Conservation (phyloP, 352 stramenopile genomes). For the Salisapilia sapeloensis region DNA sequence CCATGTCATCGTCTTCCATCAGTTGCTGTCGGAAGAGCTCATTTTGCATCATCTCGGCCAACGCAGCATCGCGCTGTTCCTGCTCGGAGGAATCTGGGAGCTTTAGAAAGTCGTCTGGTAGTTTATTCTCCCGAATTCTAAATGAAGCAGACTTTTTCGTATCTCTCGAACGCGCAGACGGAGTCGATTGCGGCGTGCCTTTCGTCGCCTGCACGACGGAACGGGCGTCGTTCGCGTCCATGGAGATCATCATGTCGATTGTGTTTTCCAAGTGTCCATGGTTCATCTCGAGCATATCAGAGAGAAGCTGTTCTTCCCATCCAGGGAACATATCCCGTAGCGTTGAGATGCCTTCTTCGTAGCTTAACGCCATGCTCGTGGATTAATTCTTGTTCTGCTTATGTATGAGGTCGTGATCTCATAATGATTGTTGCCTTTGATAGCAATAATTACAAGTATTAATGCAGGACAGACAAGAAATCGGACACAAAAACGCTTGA, state of each 20-base stretch:
- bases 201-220: neutral
- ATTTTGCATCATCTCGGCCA: conserved; percentile 72
- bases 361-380: conserved; percentile 28
- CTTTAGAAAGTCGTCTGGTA: conserved; percentile 59
- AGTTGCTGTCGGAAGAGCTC: conserved; percentile 70
- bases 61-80: conserved; percentile 42
- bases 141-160: too few relatives aligned
- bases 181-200: conserved; percentile 3
- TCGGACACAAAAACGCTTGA: neutral
- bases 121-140: conserved; percentile 1
- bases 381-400: conserved; percentile 2
- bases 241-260: conserved; percentile 51
- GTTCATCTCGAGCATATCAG: conserved; percentile 48
- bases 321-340: conserved; percentile 60
- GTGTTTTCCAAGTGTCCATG: conserved; percentile 51
- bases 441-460: neutral
- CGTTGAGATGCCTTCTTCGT: conserved; percentile 34
- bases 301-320: conserved; percentile 41
- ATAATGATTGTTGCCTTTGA: neutral
- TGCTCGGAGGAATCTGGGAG: conserved; percentile 40
- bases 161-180: conserved; percentile 2
- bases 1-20: conserved; percentile 49
- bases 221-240: conserved; percentile 20
- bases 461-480: neutral
- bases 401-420: neutral